Evolutionary conservation across 1,139 yeast genomes (phyloP).

Genomic region (Waltiozyma sp.): DNA sequence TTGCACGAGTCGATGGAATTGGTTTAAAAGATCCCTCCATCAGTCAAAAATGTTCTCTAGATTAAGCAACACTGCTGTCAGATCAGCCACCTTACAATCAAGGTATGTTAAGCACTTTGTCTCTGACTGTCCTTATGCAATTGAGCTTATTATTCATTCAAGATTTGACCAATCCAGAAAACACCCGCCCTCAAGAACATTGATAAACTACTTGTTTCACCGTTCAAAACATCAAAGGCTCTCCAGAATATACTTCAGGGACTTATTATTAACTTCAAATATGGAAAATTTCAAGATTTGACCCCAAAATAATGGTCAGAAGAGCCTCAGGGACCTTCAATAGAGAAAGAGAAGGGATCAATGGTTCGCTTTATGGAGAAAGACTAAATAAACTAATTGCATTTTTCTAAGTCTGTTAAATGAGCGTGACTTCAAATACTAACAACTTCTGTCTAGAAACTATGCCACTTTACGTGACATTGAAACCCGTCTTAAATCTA

Average conservation of each 20-base stretch:
- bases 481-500: constrained; percentile 95
- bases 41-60: constrained; percentile 43
- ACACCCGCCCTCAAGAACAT: background rate
- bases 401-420: background rate
- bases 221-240: background rate
- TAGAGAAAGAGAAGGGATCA: too few relatives aligned
- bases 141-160: background rate
- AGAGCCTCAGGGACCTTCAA: too few relatives aligned
- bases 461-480: constrained; percentile 98
- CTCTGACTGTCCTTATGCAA: background rate
- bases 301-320: too few relatives aligned
- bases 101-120: constrained; percentile 34
- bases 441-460: constrained; percentile 40
- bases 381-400: background rate
- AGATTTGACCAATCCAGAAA: background rate
- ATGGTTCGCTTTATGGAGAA: too few relatives aligned
- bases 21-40: background rate
- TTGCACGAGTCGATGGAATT: background rate
- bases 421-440: background rate
- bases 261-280: background rate
- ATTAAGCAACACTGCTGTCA: constrained; percentile 53
- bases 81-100: constrained; percentile 37
- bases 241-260: background rate
- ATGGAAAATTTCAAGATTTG: background rate
- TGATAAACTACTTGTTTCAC: too few relatives aligned